phyloP scores from a whole-genome alignment of 1,284 basidiomycete genomes.

The Tetrapyrgos nigripes region DNA sequence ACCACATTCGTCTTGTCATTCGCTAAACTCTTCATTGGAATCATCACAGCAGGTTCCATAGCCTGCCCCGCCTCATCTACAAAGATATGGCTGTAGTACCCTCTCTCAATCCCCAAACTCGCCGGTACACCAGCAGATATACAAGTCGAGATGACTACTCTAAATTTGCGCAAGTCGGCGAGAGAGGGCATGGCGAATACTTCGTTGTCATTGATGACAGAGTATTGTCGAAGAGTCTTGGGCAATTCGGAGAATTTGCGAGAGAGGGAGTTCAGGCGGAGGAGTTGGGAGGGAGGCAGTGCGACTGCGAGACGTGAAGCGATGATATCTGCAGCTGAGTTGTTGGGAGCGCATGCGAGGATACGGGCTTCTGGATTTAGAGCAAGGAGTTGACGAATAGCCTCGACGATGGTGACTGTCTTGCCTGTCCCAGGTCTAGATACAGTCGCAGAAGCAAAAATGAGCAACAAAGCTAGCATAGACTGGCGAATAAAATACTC shows the following conservation, averaged over 20 bases:
- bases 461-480: background rate
- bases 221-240: constrained; percentile 35
- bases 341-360: constrained; percentile 70
- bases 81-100: constrained; percentile 64
- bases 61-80: constrained; percentile 70
- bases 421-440: constrained; percentile 66
- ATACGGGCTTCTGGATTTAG: constrained; percentile 51
- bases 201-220: constrained; percentile 45
- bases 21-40: constrained; percentile 56
- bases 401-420: constrained; percentile 71
- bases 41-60: constrained; percentile 62
- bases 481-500: too few relatives aligned
- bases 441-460: background rate
- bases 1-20: constrained; percentile 51
- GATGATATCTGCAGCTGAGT: constrained; percentile 66
- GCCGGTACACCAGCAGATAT: constrained; percentile 52
- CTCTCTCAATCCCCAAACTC: constrained; percentile 52
- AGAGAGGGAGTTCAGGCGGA: constrained; percentile 54
- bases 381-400: constrained; percentile 61
- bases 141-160: constrained; percentile 61
- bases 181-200: constrained; percentile 48
- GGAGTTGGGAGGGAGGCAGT: constrained; percentile 42
- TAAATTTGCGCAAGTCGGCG: constrained; percentile 43
- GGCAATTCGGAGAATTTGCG: constrained; percentile 39
- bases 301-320: constrained; percentile 43